A percentile compares a stretch with the other conserved stretches of the same genome.
Evolutionary conservation across 257 asterid genomes (phyloP).

Genomic region (Penstemon davidsonii): DNA sequence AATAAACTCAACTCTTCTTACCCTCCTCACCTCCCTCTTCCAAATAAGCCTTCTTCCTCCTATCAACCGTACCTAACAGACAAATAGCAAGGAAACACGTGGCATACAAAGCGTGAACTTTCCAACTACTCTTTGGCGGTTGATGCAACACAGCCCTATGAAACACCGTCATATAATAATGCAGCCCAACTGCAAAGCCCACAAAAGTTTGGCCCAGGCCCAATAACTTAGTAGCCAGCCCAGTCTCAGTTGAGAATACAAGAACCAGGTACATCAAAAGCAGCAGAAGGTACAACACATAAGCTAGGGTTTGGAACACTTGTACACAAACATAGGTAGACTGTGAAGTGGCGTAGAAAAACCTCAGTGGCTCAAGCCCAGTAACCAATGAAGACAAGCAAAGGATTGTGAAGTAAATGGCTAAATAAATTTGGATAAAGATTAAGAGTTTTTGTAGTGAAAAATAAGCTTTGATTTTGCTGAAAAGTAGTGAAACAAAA

Average conservation of each 20-base stretch:
- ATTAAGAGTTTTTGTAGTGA: slow-evolving; percentile 79
- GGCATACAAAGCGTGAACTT: slow-evolving; percentile 71
- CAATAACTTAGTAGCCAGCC: slow-evolving; percentile 49
- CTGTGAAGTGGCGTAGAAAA: slow-evolving; percentile 80
- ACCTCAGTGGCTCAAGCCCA: slow-evolving; percentile 83
- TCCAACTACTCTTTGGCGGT: slow-evolving; percentile 87
- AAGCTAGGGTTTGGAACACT: slow-evolving; percentile 62
- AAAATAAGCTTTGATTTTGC: slow-evolving; percentile 68
- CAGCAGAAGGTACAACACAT: slow-evolving; percentile 82
- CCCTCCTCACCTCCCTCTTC: slow-evolving; percentile 77
- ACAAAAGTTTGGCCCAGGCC: slow-evolving; percentile 83
- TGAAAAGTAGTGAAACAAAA: slow-evolving; percentile 75
- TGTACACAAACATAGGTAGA: slow-evolving; percentile 83
- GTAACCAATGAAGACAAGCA: slow-evolving; percentile 64
- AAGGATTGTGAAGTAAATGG: slow-evolving; percentile 82
- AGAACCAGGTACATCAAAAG: slow-evolving; percentile 78
- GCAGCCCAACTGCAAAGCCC: slow-evolving; percentile 93
- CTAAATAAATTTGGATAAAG: slow-evolving; percentile 75
- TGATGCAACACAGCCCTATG: slow-evolving; percentile 76
- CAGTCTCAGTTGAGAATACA: slow-evolving; percentile 77
- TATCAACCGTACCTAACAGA: slow-evolving; percentile 56
- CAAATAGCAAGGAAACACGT: slow-evolving; percentile 77
- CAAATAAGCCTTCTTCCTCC: slow-evolving; percentile 77
- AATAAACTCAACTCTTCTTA: slow-evolving; percentile 46
- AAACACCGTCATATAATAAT: slow-evolving; percentile 83